These are phyloP conservation scores for Verticillium isaacii DNA, from an alignment of 2,329 filamentous ascomycete genomes.

Conservation along the genomic window DNA sequence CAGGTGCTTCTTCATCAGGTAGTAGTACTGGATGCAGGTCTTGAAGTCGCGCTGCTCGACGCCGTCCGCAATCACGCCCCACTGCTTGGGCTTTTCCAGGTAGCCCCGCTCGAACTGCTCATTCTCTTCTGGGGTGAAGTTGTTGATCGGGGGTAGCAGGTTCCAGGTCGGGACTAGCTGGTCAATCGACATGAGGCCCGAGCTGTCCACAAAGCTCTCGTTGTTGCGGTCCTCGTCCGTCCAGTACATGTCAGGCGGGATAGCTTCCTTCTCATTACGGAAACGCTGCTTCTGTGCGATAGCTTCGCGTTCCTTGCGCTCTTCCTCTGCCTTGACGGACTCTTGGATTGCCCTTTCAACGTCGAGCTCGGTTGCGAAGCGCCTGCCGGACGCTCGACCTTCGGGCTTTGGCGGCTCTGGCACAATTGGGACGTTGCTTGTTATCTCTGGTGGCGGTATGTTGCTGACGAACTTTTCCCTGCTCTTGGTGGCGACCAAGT, in stretches of 20 bases:
- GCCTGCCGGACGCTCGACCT: conserved; percentile 45
- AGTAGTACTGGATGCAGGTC: conserved; percentile 82
- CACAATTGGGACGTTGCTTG: conserved; percentile 26
- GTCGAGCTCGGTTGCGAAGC: conserved; percentile 69
- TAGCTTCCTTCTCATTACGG: conserved; percentile 72
- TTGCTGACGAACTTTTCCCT: conserved; percentile 47
- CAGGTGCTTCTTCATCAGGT: conserved; percentile 69
- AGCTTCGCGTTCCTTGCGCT: conserved; percentile 62
- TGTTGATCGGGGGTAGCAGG: conserved; percentile 67
- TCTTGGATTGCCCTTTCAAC: conserved; percentile 67
- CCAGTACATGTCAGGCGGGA: conserved; percentile 67
- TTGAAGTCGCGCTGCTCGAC: conserved; percentile 67
- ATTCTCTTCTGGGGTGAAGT: conserved; percentile 69
- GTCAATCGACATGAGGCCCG: conserved; percentile 60
- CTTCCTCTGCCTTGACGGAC: conserved; percentile 66
- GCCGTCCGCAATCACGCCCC: conserved; percentile 69
- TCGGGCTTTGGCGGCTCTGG: conserved; percentile 41
- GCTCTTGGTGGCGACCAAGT: conserved; percentile 49
- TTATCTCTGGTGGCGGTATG: conserved; percentile 27
- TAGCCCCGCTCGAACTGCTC: conserved; percentile 70
- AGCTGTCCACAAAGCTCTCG: conserved; percentile 58
- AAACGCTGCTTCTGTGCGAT: conserved; percentile 63
- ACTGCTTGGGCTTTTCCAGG: conserved; percentile 74
- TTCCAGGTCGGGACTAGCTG: conserved; percentile 67
- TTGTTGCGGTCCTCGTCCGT: conserved; percentile 54